Conservation (phyloP, 192 early-diverging fungal genomes). For the Lobosporangium transversale region DNA sequence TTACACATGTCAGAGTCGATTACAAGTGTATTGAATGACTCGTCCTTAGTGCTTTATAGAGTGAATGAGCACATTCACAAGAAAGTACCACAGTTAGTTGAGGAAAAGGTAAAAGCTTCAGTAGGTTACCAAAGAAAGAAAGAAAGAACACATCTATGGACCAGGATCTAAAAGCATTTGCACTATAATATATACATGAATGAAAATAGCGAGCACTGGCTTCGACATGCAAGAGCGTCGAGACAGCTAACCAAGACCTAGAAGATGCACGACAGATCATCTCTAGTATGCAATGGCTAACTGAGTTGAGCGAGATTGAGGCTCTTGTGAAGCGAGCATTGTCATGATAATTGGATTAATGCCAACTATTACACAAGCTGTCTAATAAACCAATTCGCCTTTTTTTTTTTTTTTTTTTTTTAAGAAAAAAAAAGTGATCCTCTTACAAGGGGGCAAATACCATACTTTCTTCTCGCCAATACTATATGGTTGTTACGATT, state of each 20-base stretch:
- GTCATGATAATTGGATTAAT: too few species aligned
- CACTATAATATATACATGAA: background rate
- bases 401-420: background rate
- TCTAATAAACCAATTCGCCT: background rate
- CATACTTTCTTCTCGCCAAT: too few species aligned
- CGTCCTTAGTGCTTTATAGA: constrained; percentile 34
- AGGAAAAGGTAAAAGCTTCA: constrained; percentile 50
- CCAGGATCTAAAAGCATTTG: background rate
- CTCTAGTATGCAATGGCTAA: constrained; percentile 29
- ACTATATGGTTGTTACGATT: too few species aligned
- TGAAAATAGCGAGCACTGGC: constrained; percentile 24
- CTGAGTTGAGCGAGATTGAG: constrained; percentile 27
- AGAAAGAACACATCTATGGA: background rate
- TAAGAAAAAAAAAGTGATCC: too few species aligned
- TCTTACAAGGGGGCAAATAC: too few species aligned
- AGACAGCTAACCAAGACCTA: constrained; percentile 43
- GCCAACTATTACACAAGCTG: background rate
- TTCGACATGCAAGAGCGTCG: constrained; percentile 11
- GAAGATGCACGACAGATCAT: constrained; percentile 48
- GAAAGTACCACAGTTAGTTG: constrained; percentile 37
- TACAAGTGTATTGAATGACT: constrained; percentile 27
- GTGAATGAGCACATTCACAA: constrained; percentile 50
- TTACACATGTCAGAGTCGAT: constrained; percentile 37
- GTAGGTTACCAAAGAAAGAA: too few species aligned
- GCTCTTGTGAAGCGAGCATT: constrained; percentile 31